Base-by-base conservation (phyloP, 129 eudicot species). In the Saposhnikovia divaricata region DNA sequence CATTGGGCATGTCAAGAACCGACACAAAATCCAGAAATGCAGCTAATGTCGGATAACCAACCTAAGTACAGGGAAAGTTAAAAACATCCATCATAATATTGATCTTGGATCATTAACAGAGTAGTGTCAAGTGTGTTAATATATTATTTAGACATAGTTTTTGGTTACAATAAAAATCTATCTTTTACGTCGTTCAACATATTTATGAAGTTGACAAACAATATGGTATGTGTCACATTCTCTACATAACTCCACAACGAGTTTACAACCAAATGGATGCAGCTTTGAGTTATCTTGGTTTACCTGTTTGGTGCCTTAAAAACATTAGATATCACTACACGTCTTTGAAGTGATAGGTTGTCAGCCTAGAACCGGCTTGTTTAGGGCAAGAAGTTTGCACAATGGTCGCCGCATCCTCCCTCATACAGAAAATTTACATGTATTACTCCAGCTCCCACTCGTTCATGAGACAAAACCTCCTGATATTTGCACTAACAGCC, bases 1-100 rank as follows among this genome's bases (percentile, higher is more conserved):
- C 90, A 81, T 61, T 84, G 19, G 93, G 94, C 87, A 59, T 59
- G 68, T 82, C 91, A 83, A 92, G 90, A 53, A 84, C 93, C 66
- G 88, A 80, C 43, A 92, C 70, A 81, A 95, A 95, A 23, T 92
- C 91, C 75, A 79, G 83, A 87, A 92, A 90, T 27, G 97, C 92
- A 73, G 83, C 83, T 82, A 95, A 79, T 28, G 99, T 95, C 31
- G 99, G 96, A 84, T 81, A 90, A 51, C 81, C 87, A 85, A 68
- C 93, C 97, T 95, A 81, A 28, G 44, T 72, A 63, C 63, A 73
- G 28, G 19, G 27, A 27, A 78, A 73, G 61, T 57, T 46, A 76
- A 51, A 37, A 37, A 81, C 51, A 87, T 27, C 10, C 0, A 44
- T 47, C 42, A 31, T 27, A 28, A 27, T 31, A 12, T 1, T 66